A percentile compares a stretch with the other conserved stretches of the same genome.
Conservation (phyloP, 345 rosid species). For the Linum lewisii region DNA sequence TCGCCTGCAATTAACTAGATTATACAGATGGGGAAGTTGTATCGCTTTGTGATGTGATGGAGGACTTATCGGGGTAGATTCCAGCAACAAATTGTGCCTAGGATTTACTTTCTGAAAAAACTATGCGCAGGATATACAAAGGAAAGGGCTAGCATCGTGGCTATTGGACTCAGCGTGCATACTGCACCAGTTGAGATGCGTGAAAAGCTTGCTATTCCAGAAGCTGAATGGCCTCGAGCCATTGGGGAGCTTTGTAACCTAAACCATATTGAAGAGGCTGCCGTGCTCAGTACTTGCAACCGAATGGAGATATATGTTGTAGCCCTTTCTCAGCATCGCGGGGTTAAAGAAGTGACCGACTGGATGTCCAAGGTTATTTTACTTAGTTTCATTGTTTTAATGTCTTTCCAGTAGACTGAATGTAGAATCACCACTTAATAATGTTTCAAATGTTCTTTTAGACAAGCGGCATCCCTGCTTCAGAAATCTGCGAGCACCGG, state of each 20-base stretch:
- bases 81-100: background rate
- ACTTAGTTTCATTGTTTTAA: background rate
- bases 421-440: background rate
- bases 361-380: constrained; percentile 63
- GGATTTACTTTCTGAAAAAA: background rate
- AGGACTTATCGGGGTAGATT: background rate
- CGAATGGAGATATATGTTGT: constrained; percentile 48
- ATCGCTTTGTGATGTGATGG: background rate
- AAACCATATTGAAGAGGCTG: constrained; percentile 75
- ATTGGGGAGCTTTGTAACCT: constrained; percentile 62
- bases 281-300: constrained; percentile 49
- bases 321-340: constrained; percentile 46
- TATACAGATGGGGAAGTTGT: background rate
- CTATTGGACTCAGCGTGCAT: constrained; percentile 39
- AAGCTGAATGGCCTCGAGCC: constrained; percentile 52
- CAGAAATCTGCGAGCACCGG: constrained; percentile 58
- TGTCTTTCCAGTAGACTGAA: background rate
- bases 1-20: background rate
- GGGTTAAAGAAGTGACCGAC: constrained; percentile 45
- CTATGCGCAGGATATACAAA: constrained; percentile 32
- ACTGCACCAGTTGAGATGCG: constrained; percentile 44
- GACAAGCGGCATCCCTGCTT: constrained; percentile 40
- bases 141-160: constrained; percentile 43
- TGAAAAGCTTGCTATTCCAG: constrained; percentile 45
- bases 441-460: constrained; percentile 21